These are phyloP conservation scores for Uncinocarpus reesii DNA, from an alignment of 2,329 filamentous ascomycete genomes.

Conservation along the genomic window DNA sequence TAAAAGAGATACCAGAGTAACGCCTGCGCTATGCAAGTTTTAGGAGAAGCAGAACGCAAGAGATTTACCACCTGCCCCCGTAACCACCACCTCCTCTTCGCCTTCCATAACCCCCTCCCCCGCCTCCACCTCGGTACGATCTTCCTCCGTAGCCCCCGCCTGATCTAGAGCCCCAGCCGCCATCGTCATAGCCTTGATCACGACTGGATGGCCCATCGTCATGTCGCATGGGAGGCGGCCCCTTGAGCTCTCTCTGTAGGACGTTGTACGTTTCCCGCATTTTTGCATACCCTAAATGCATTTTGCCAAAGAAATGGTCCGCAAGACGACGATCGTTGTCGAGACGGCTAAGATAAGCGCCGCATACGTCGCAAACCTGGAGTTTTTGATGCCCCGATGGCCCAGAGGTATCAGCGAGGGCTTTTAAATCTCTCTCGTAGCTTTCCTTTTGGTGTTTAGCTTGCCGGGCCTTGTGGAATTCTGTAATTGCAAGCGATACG, in stretches of 20 bases:
- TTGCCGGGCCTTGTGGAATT: conserved; percentile 75
- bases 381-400: conserved; percentile 94
- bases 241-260: conserved; percentile 79
- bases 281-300: conserved; percentile 95
- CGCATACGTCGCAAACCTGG: conserved; percentile 97
- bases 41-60: conserved; percentile 13
- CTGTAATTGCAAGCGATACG: conserved; percentile 72
- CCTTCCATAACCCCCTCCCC: conserved; percentile 34
- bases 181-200: conserved; percentile 45
- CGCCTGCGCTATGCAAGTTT: conserved; percentile 36
- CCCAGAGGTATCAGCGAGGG: conserved; percentile 80
- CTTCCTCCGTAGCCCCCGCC: conserved; percentile 35
- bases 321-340: conserved; percentile 91
- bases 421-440: conserved; percentile 77
- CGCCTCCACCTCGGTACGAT: conserved; percentile 39
- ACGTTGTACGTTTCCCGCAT: conserved; percentile 89
- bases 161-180: conserved; percentile 42
- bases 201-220: conserved; percentile 38
- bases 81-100: conserved; percentile 31
- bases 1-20: conserved; percentile 18
- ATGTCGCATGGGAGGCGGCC: conserved; percentile 50
- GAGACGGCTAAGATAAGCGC: conserved; percentile 80
- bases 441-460: conserved; percentile 73
- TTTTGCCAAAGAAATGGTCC: conserved; percentile 98
- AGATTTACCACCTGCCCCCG: conserved; percentile 31